Conservation (phyloP, 2,329 filamentous ascomycete genomes). For the Pyricularia sp. region DNA sequence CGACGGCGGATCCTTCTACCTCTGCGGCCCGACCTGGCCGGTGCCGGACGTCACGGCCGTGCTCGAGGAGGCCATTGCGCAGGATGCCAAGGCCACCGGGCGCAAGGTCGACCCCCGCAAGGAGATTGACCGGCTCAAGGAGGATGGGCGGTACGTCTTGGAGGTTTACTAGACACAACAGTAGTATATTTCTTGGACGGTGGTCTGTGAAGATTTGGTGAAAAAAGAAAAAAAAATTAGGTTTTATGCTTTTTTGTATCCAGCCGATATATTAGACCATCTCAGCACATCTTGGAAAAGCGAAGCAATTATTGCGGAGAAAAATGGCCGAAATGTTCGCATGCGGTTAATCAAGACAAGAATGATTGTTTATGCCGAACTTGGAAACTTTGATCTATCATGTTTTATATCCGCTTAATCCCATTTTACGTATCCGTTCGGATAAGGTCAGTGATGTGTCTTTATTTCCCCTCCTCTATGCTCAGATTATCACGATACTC, state of each 20-base stretch:
- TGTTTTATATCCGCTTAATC: background rate
- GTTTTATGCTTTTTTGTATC: no score
- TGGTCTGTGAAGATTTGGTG: background rate
- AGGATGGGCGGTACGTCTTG: constrained; percentile 85
- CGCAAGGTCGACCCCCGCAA: constrained; percentile 80
- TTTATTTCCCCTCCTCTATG: no score
- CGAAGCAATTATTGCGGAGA: background rate
- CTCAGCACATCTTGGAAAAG: background rate
- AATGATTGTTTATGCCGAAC: background rate
- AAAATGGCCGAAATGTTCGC: background rate
- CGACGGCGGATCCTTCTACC: constrained; percentile 88
- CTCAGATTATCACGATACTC: no score
- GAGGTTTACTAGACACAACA: constrained; percentile 70
- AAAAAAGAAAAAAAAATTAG: no score
- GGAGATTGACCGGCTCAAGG: constrained; percentile 97
- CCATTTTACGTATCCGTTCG: background rate
- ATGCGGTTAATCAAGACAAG: background rate
- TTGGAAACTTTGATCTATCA: background rate
- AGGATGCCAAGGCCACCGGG: constrained; percentile 57
- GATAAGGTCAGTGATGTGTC: background rate
- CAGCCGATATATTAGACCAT: no score
- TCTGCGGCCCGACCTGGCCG: constrained; percentile 96
- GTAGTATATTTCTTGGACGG: background rate
- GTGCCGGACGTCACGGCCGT: constrained; percentile 95
- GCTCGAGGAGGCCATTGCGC: constrained; percentile 80